Evolutionary conservation across 1,284 basidiomycete genomes (phyloP), one percentile per base, ranked within the genome.

Genomic region (Cutaneotrichosporon dermatis): DNA sequence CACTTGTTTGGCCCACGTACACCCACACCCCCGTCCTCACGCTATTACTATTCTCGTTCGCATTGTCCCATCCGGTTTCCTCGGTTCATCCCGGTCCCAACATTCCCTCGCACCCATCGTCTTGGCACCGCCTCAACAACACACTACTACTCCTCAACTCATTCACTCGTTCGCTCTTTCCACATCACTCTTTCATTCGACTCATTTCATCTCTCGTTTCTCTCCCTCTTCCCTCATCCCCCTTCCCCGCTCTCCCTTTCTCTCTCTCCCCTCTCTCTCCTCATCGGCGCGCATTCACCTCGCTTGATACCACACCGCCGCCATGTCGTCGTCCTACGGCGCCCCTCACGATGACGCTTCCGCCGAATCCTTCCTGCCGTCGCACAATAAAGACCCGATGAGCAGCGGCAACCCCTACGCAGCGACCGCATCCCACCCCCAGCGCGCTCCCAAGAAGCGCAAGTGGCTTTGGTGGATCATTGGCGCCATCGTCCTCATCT

Each of bases 401-500:
- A 65, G 67, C 10, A 64, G 66, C 8, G 53, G 54, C 25, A 76
- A 76, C 60, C 71, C 75, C 35, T 69, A 75, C 58, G 74, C 76
- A 10, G 54, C 68, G 3, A 62, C 59, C 44, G 57, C 60, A 3
- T 69, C 70, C 8, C 40, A 56, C 41, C 51, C 55, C 33, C 36
- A 48, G 25, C 54, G 60, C 34, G 45, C 59, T n/a, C 55, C 60
- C 54, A 64, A 66, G 66, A 74, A 71, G 59, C 70, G 71, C 46
- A 76, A 74, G 69, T 51, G 50, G 50, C 68, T 75, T 35, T 76
- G 74, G 71, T 73, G 67, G 45, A 50, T 61, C 43, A 51, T 77
- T 57, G 76, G 70, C 61, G 54, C 69, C 34, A 54, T 79, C 45
- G 54, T 88, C 57, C 72, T 83, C 51, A 76, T 90, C 63, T 69